Evolutionary conservation across 768 basidiomycete species (phyloP).

Genomic region (Pisolithus orientalis): DNA sequence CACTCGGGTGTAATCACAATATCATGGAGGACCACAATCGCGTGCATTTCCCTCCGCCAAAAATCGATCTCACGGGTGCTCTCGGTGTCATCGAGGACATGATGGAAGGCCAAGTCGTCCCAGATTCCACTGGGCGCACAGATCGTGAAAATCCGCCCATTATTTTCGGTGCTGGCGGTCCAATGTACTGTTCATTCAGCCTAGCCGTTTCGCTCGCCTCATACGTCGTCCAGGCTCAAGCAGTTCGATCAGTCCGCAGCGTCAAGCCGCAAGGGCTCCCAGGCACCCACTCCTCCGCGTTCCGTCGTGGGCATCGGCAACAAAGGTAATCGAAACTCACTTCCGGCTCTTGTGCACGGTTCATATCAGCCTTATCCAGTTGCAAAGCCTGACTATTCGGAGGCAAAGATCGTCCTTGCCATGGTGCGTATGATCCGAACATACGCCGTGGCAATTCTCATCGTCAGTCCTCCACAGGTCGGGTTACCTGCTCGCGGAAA

Average conservation of each 20-base stretch:
- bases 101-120: conserved; percentile 8
- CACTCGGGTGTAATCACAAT: no score
- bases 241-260: conserved; percentile 72
- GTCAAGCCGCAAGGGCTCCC: conserved; percentile 63
- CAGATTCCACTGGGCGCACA: conserved; percentile 8
- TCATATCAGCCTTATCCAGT: conserved; percentile 38
- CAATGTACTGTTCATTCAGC: conserved; percentile 44
- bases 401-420: conserved; percentile 96
- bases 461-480: conserved; percentile 45
- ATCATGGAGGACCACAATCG: conserved; percentile 13
- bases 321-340: conserved; percentile 49
- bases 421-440: conserved; percentile 56
- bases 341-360: conserved; percentile 1
- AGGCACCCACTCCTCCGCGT: conserved; percentile 70
- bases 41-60: conserved; percentile 9
- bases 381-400: conserved; percentile 96
- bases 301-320: conserved; percentile 86
- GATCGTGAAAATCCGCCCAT: conserved; percentile 38
- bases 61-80: conserved; percentile 4
- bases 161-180: conserved; percentile 67
- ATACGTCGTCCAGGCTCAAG: conserved; percentile 50
- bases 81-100: conserved; percentile 22
- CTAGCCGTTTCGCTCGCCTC: conserved; percentile 2
- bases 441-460: neutral
- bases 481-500: conserved; percentile 98